phyloP scores from a whole-genome alignment of 805 yeast genomes.

The Metschnikowia colocasiae region DNA sequence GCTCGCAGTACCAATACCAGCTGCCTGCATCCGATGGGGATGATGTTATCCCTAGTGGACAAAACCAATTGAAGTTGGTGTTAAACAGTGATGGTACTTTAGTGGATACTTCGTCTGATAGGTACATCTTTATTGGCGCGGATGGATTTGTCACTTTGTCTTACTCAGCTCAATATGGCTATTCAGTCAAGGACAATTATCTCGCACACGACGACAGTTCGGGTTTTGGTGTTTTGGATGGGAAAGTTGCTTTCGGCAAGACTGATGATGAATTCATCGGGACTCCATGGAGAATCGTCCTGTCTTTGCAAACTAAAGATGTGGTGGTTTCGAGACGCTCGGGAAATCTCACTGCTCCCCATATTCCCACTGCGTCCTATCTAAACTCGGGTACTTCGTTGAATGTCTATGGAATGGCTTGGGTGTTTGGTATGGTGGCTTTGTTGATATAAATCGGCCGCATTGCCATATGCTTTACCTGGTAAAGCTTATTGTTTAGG shows the following conservation, averaged over 20 bases:
- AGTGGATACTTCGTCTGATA: conserved; percentile 13
- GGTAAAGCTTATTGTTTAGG: no score
- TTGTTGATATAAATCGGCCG: neutral
- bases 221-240: neutral
- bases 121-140: conserved; percentile 11
- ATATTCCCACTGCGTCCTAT: neutral
- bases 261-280: neutral
- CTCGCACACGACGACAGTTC: neutral
- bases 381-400: neutral
- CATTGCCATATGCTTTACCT: no score
- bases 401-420: neutral
- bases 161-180: conserved; percentile 2
- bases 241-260: neutral
- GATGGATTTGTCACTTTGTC: conserved; percentile 3
- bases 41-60: conserved; percentile 7
- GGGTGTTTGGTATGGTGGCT: conserved; percentile 1
- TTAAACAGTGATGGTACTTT: conserved; percentile 22
- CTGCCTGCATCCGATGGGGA: conserved; percentile 2
- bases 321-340: neutral
- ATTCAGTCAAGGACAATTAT: conserved; percentile 9
- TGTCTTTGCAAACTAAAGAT: neutral
- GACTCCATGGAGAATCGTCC: neutral
- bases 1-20: conserved; percentile 21
- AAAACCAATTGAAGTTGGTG: conserved; percentile 12
- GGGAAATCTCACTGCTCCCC: neutral